Base-by-base conservation (phyloP, 768 basidiomycete genomes). In the Boletus vinaceobasis region DNA sequence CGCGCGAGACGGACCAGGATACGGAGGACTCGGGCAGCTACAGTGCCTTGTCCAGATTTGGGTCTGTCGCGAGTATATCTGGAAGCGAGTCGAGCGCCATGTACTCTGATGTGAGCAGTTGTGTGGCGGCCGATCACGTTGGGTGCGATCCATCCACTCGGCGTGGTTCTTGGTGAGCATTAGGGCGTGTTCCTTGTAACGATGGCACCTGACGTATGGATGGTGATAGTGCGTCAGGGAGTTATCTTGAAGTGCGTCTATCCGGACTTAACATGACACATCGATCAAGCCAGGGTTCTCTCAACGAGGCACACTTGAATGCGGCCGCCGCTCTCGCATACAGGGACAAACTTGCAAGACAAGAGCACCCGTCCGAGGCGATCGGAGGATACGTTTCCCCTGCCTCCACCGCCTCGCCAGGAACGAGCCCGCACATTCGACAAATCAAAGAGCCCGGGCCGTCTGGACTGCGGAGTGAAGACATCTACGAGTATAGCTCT, bases 51-150 rank as follows among this genome's bases (percentile, higher is more conserved):
- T 77, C 84, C 32, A 72, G 85, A 57, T 86, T 85, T 61, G 78
- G 82, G 4, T 86, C 84, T 3, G 78, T 86, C 54, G 78, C 79
- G 5, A 85, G 84, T 9, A 69, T 84, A 37, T 78, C 79, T 8
- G 82, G 82, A 26, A 85, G 83, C 64, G 83, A 85, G 11, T 73
- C 84, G 0, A 85, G 82, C 11, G 74, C 75, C 7, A 75, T 78
- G 57, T 80, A 73, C 46, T 75, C 80, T 8, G 79, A 82, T 5
- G 71, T 76, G 43, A 70, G 72, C 56, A 73, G 70, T 35, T 70
- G 70, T 60, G 68, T 64, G 44, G 68, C 63, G 11, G 65, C 57
- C 37, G 70, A 70, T 51, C 73, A 67, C 45, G 45, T 60, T 39
- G 68, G 54, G 3, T 73, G 64, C 35, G 71, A 69, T 60, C 52